These are phyloP conservation scores for Mycothermus thermophilus DNA, from an alignment of 495 filamentous ascomycete genomes.

Conservation along the genomic window DNA sequence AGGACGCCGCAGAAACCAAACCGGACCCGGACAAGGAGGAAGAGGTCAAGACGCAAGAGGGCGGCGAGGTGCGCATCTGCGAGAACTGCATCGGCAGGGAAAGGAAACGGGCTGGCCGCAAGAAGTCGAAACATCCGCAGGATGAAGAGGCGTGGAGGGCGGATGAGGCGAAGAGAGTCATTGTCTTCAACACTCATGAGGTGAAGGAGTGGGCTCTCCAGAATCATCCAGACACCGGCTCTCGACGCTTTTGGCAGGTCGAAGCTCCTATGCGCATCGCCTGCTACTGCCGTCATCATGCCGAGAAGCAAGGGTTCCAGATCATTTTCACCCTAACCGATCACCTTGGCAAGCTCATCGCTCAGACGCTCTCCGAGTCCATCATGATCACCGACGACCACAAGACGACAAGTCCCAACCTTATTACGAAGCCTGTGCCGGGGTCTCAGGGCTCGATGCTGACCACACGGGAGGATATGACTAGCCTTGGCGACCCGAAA, in stretches of 20 bases:
- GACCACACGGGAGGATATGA: conserved; percentile 4
- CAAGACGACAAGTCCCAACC: conserved; percentile 43
- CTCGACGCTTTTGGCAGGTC: conserved; percentile 43
- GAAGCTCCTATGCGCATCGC: conserved; percentile 89
- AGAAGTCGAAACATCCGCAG: conserved; percentile 79
- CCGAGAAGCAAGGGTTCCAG: conserved; percentile 81
- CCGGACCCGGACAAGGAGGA: conserved; percentile 32
- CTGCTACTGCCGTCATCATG: conserved; percentile 90
- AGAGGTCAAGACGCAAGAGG: conserved; percentile 54
- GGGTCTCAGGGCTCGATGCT: background rate
- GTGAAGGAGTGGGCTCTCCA: conserved; percentile 68
- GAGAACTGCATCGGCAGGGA: conserved; percentile 70
- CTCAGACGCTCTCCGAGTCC: conserved; percentile 70
- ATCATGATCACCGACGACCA: conserved; percentile 97
- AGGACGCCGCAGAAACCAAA: background rate
- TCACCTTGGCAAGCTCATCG: conserved; percentile 53
- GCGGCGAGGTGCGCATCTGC: conserved; percentile 82
- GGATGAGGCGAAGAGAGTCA: conserved; percentile 63
- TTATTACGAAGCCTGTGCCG: background rate
- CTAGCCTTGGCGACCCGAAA: background rate
- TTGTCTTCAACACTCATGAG: conserved; percentile 91
- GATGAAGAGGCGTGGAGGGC: conserved; percentile 70
- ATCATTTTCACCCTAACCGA: conserved; percentile 92
- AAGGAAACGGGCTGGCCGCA: conserved; percentile 74
- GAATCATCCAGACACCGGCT: conserved; percentile 39